A percentile compares a stretch with the other conserved stretches of the same genome.
phyloP scores from a whole-genome alignment of 352 stramenopile genomes.

The Phytophthora chlamydospora region DNA sequence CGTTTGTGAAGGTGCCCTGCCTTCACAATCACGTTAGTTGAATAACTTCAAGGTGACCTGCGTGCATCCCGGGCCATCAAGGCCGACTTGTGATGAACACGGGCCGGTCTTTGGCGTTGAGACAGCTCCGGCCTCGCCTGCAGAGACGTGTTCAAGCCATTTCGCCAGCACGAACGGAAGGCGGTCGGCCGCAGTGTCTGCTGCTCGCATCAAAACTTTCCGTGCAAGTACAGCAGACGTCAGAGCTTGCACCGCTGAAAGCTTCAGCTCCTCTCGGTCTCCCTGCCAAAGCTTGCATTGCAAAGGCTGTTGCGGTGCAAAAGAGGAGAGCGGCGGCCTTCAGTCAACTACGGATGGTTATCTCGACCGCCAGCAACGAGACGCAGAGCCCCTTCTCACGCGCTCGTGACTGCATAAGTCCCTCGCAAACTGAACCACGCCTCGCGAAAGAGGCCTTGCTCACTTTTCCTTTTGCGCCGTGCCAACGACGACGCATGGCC shows the following conservation, averaged over 20 bases:
- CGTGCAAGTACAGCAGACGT: too few relatives aligned
- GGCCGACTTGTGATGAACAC: slow-evolving; percentile 10
- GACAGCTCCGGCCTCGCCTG: slow-evolving; percentile 19
- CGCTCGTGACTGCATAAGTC: not conserved
- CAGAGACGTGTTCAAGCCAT: slow-evolving; percentile 13
- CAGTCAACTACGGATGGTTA: slow-evolving; percentile 13
- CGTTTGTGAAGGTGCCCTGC: not conserved
- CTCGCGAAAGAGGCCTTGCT: slow-evolving; percentile 6
- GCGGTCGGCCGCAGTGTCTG: slow-evolving; percentile 6
- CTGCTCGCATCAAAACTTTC: not conserved
- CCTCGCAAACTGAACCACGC: slow-evolving; percentile 10
- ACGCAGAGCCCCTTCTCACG: slow-evolving; percentile 5
- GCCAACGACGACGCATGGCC: not conserved
- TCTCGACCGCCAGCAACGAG: slow-evolving; percentile 1
- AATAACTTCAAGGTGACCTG: slow-evolving; percentile 20
- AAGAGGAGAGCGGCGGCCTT: not conserved
- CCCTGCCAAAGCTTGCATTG: not conserved
- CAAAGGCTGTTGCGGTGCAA: slow-evolving; percentile 5
- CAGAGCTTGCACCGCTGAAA: too few relatives aligned
- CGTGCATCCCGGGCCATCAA: slow-evolving; percentile 7
- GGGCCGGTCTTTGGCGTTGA: slow-evolving; percentile 17
- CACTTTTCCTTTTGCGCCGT: slow-evolving; percentile 16
- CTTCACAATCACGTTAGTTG: not conserved
- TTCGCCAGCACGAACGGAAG: slow-evolving; percentile 5
- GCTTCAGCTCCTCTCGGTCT: too few relatives aligned